Evolutionary conservation across 2,329 filamentous ascomycete genomes (phyloP), one percentile per base, ranked within the genome.

Genomic region (Ophiostoma quercus): DNA sequence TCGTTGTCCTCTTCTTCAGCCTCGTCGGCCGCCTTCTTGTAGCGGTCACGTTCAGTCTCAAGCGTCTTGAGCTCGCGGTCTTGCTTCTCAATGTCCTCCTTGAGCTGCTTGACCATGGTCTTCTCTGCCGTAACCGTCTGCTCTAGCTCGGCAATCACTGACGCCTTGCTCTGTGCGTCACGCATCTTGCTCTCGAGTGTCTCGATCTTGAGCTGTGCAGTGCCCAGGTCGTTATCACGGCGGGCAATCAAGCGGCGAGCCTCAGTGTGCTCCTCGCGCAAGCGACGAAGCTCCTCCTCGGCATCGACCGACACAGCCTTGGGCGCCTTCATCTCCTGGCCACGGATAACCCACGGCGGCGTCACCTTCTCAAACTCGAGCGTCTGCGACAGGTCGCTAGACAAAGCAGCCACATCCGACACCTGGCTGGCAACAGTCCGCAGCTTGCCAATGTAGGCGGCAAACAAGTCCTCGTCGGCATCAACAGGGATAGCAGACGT

Each of bases 151-250:
- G 82, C 82, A 74, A 92, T 91, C 68, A 84, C 85, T 67, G 88
- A 87, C 16, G 91, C 87, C 79, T 94, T 94, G 77, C 90, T 88
- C 73, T 88, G 88, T 6, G 92, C 91, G 76, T 96, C 93, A 71
- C 89, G 88, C 89, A 95, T 94, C 70, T 92, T 86, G 8, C 92
- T 91, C 78, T 96, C 92, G 51, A 98, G 87, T 57, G 95, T 92
- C 79, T 97, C 94, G 74, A 97, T 96, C 79, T 95, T 94, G 74
- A 97, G 90, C n/a, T 90, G 87, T 32, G 92, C 86, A 71, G 96
- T 94, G 78, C 96, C 93, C 68, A 96, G 87, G 47, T 90, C 89
- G 77, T 94, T 91, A 74, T 97, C 92, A 72, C 90, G 88, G 73
- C 89, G 85, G 1, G 90, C 88, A 70, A 92, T 84, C 3, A 86